Evolutionary conservation across 176 grass and related monocot genomes (phyloP), one percentile per base, ranked within the genome.

Genomic region (Triticum turgidum): DNA sequence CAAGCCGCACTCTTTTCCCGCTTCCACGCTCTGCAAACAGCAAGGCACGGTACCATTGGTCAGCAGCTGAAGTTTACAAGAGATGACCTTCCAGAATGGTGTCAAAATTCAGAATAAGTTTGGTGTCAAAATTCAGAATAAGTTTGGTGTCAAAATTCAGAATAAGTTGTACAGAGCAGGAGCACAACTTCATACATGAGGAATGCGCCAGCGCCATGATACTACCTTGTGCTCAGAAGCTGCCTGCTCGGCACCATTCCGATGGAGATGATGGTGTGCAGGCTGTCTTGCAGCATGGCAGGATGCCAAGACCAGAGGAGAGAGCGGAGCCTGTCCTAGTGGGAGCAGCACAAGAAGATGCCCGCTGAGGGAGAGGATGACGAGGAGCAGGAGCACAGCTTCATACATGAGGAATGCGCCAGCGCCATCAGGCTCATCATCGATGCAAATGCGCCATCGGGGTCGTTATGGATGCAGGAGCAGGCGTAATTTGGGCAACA

Each of bases 311-410:
- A 88, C 56, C 77, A 69, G 54, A 89, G 63, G 73, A 98, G 76
- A 80, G 92, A 63, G 0, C 84, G 89, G 71, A 98, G 86, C 86
- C 90, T 98, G 86, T 98, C 91, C 95, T 93, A 98, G 88, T 98
- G 89, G 78, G 95, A 98, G 74, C 95, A 98, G 11, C 95, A 92
- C 0, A 93, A 92, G 89, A 98, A 91, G 86, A 95, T 76, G 65
- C 91, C 84, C 47, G 24, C 93, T 98, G 73, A 98, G 95, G 62
- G 91, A 92, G 80, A 98, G 95, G 78, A 95, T 98, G 81, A 95
- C 86, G 35, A 95, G 65, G 39, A 98, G 88, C 27, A 98, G 83
- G 65, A 98, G 89, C 21, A 86, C 65, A 95, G 83, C 29, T 88
- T 87, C 2, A 88, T 91, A 13, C 96, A 80, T 8, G 89, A 90